Evolutionary conservation across 352 stramenopile genomes (phyloP).

Genomic region (Pythium folliculosum): DNA sequence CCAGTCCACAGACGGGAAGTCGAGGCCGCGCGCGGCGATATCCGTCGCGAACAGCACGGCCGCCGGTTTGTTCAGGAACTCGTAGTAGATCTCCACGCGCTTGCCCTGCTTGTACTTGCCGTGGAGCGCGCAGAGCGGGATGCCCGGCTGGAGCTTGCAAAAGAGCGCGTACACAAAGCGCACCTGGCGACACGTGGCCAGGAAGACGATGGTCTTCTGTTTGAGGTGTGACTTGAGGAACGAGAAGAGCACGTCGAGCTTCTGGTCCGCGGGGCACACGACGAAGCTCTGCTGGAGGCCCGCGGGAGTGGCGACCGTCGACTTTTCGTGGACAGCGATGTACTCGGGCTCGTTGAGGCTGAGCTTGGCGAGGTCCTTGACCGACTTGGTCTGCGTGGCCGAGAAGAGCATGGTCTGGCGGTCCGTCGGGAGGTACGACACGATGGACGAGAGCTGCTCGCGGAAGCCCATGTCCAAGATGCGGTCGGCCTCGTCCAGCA

Average conservation of each 20-base stretch:
- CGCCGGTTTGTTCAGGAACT: conserved; percentile 95
- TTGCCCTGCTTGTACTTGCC: conserved; percentile 99
- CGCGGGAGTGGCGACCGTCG: conserved; percentile 89
- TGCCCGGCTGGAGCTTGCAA: conserved; percentile 96
- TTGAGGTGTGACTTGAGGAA: conserved; percentile 99
- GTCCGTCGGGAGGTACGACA: conserved; percentile 93
- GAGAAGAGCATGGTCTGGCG: conserved; percentile 98
- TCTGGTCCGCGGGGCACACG: conserved; percentile 94
- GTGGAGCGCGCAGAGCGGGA: conserved; percentile 96
- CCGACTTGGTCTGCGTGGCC: conserved; percentile 96
- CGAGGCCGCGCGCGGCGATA: conserved; percentile 96
- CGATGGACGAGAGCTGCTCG: conserved; percentile 96
- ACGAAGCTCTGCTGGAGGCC: conserved; percentile 95
- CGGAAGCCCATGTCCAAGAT: conserved; percentile 99
- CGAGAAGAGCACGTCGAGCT: conserved; percentile 97
- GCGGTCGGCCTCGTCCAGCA: conserved; percentile 99
- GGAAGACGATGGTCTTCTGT: conserved; percentile 98
- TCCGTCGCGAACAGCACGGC: conserved; percentile 98
- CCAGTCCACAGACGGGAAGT: conserved; percentile 99
- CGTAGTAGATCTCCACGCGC: conserved; percentile 98
- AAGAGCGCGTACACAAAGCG: conserved; percentile 96
- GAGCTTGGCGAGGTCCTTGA: conserved; percentile 96
- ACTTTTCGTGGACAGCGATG: conserved; percentile 95
- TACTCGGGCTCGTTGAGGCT: conserved; percentile 96
- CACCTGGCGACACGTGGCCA: conserved; percentile 96